Evolutionary conservation across 2,329 filamentous ascomycete genomes (phyloP).

Genomic region (Fusarium sp.): DNA sequence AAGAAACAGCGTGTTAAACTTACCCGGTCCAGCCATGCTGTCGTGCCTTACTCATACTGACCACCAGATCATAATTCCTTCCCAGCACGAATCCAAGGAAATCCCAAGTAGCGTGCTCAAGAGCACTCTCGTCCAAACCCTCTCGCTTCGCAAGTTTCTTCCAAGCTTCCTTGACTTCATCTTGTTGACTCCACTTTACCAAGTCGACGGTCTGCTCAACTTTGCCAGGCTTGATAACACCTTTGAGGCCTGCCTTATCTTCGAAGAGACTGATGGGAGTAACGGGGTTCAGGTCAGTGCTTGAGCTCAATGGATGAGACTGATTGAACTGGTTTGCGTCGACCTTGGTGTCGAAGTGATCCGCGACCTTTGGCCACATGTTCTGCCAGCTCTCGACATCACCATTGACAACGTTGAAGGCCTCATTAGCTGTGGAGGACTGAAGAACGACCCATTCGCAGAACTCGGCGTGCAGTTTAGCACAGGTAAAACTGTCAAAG

Average conservation of each 20-base stretch:
- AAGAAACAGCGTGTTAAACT: not conserved
- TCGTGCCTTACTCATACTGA: conserved; percentile 11
- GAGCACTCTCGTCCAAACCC: not conserved
- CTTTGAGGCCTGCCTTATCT: conserved; percentile 1
- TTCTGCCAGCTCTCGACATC: conserved; percentile 18
- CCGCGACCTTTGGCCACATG: not conserved
- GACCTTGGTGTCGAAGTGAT: not conserved
- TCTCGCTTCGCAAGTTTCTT: not conserved
- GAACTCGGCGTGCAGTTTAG: not conserved
- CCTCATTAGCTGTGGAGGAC: not conserved
- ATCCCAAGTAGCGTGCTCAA: conserved; percentile 4
- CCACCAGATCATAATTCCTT: conserved; percentile 9
- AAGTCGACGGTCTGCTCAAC: not conserved
- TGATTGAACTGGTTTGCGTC: not conserved
- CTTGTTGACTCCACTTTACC: conserved; percentile 3
- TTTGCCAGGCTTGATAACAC: not conserved
- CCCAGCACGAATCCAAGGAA: conserved; percentile 10
- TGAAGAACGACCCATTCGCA: conserved; percentile 12
- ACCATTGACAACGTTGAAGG: conserved; percentile 13
- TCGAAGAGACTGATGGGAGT: not conserved
- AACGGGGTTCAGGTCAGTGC: not conserved
- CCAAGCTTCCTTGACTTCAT: conserved; percentile 4
- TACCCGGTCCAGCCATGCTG: not conserved
- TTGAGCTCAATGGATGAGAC: not conserved
- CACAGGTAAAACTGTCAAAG: conserved; percentile 2